phyloP scores from a whole-genome alignment of 2,329 filamentous ascomycete species.

The Rugonectria rugulosa region DNA sequence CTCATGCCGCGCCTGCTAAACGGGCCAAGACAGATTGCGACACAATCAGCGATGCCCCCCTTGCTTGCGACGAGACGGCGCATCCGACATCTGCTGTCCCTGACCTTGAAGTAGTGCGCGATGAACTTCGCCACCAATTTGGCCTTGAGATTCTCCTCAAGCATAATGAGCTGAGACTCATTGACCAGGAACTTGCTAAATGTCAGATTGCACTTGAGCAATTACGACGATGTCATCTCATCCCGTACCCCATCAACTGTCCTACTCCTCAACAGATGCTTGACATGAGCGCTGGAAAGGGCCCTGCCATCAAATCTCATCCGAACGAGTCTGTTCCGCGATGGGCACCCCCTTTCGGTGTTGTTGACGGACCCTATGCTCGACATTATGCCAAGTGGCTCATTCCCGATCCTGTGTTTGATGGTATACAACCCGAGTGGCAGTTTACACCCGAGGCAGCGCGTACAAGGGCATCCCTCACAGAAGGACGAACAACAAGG shows the following conservation, averaged over 20 bases:
- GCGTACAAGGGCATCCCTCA: constrained; percentile 53
- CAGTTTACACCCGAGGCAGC: constrained; percentile 51
- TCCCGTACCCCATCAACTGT: constrained; percentile 82
- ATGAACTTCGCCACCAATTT: constrained; percentile 84
- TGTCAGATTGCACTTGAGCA: constrained; percentile 94
- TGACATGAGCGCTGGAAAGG: constrained; percentile 77
- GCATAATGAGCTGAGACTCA: constrained; percentile 91
- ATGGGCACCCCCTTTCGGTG: constrained; percentile 88
- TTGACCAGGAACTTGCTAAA: constrained; percentile 96
- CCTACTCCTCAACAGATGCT: constrained; percentile 72
- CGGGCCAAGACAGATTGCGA: constrained; percentile 49
- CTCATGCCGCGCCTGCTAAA: constrained; percentile 47
- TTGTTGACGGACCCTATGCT: constrained; percentile 90
- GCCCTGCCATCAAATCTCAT: constrained; percentile 70
- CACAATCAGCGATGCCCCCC: constrained; percentile 33
- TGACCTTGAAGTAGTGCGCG: constrained; percentile 64
- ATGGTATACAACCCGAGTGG: constrained; percentile 66
- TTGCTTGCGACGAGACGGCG: constrained; percentile 29
- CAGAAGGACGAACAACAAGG: constrained; percentile 81
- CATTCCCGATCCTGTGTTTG: constrained; percentile 86
- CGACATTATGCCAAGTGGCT: constrained; percentile 97
- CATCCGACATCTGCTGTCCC: constrained; percentile 29
- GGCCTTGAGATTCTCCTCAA: constrained; percentile 92
- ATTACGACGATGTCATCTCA: constrained; percentile 87
- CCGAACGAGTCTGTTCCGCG: constrained; percentile 71